Evolutionary conservation across 176 grass and related monocot species (phyloP).

Genomic region (Musa itinerans): DNA sequence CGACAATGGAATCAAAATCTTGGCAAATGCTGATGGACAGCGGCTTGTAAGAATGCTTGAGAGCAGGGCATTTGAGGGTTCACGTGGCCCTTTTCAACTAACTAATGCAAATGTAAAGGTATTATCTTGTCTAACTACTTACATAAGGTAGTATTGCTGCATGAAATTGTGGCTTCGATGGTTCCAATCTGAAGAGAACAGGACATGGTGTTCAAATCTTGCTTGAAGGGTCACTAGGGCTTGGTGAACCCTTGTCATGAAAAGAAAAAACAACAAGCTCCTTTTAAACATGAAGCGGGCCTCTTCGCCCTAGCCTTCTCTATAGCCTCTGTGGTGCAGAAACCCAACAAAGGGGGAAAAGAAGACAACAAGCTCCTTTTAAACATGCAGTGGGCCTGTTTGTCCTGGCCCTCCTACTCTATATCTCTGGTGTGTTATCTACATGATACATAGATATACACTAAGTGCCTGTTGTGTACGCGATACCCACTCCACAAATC

Average conservation of each 20-base stretch:
- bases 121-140: neutral
- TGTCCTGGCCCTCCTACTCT: too few species aligned
- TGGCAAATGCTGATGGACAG: slow-evolving; percentile 84
- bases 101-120: slow-evolving; percentile 57
- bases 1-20: slow-evolving; percentile 96
- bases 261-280: too few species aligned
- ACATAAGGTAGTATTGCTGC: neutral
- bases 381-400: too few species aligned
- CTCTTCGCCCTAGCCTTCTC: too few species aligned
- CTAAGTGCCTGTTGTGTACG: too few species aligned
- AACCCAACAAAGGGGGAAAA: too few species aligned
- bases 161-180: neutral
- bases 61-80: slow-evolving; percentile 71
- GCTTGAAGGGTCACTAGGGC: neutral
- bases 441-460: too few species aligned
- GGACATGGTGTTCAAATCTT: neutral
- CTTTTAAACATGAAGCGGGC: too few species aligned
- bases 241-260: too few species aligned
- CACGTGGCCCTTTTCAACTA: slow-evolving; percentile 61
- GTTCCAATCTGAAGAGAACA: neutral
- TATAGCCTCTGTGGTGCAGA: too few species aligned
- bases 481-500: neutral
- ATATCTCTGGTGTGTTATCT: too few species aligned
- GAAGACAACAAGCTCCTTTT: too few species aligned
- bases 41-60: slow-evolving; percentile 81